Base-by-base conservation (phyloP, 2,329 filamentous ascomycete genomes). In the Fusarium xylarioides region DNA sequence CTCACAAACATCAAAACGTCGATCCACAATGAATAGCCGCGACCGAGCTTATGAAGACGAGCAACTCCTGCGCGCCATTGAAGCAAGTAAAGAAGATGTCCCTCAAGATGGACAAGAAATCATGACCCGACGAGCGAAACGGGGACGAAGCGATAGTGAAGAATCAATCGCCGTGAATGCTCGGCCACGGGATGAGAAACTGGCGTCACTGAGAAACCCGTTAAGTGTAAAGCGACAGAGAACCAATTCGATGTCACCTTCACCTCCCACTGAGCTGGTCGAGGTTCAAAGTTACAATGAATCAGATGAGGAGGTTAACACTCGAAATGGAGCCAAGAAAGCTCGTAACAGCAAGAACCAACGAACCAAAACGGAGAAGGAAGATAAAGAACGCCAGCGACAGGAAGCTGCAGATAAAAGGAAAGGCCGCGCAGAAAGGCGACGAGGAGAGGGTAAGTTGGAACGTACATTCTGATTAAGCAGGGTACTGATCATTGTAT, bases 11-110 rank as follows among this genome's bases (percentile, higher is more conserved):
- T 74, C 92, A 42, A 98, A 98, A 81, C 90, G 96, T 67, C 90
- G 96, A 34, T 97, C 95, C 26, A 99, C 96, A 11, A 98, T 98
- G 94, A 97, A 98, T 80, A 99, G 96, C 81, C 91, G 95, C 70
- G 93, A 95, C 81, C 95, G 95, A 46, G 95, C 95, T 28, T 98
- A 98, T 77, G 95, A 98, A 74, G 96, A 99, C 82, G 95, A 97
- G 76, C 91, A 95, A 78, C 82, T 99, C 43, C 90, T 95, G 61
- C 90, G 93, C 74, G 96, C 95, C 35, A 95, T 99, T 76, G 95
- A 98, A 81, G 95, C 97, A 70, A 99, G 96, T 85, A 98, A 95
- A 83, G 92, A 93, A 79, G 94, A 97, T 47, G 90, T 88, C 53
- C 82, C 85, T 18, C 85, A 86, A 16, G 82, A 86, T 38, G 79